A percentile compares a stretch with the other conserved stretches of the same genome.
phyloP scores from a whole-genome alignment of 2,329 filamentous ascomycete genomes.

The Orbilia oligospora region DNA sequence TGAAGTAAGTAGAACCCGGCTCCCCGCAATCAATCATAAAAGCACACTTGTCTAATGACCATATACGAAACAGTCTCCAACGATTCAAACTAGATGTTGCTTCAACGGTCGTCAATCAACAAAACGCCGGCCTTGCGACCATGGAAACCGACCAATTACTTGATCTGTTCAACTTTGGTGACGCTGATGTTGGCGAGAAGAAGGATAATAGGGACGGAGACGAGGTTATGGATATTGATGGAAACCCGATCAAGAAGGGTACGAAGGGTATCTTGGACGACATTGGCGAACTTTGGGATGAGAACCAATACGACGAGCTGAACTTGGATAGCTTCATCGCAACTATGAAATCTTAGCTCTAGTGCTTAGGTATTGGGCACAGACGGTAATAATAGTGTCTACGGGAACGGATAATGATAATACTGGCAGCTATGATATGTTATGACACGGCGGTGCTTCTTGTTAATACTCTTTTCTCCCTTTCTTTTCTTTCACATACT shows the following conservation, averaged over 20 bases:
- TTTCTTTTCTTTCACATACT: slow-evolving; percentile 7
- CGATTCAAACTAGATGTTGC: slow-evolving; percentile 99
- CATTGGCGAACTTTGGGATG: slow-evolving; percentile 95
- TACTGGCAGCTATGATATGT: background rate
- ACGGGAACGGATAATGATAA: slow-evolving; percentile 16
- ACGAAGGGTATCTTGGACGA: slow-evolving; percentile 98
- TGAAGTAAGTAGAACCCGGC: slow-evolving; percentile 73
- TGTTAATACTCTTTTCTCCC: slow-evolving; percentile 15
- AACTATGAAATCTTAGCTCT: slow-evolving; percentile 77
- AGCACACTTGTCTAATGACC: slow-evolving; percentile 29
- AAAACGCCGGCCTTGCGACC: slow-evolving; percentile 91
- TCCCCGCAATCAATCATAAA: background rate
- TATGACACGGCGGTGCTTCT: slow-evolving; percentile 19
- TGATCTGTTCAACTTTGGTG: slow-evolving; percentile 92
- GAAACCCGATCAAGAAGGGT: slow-evolving; percentile 91
- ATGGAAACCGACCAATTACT: slow-evolving; percentile 99
- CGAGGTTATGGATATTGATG: slow-evolving; percentile 94
- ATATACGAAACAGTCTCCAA: slow-evolving; percentile 77
- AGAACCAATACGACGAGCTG: slow-evolving; percentile 97
- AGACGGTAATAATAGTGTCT: background rate
- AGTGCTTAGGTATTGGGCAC: background rate
- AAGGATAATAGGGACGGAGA: slow-evolving; percentile 75
- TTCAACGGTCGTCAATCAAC: slow-evolving; percentile 97
- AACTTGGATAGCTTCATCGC: slow-evolving; percentile 95
- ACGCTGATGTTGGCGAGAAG: slow-evolving; percentile 76